These are phyloP conservation scores for Trapa incisa DNA, from an alignment of 345 rosid species.

Conservation along the genomic window DNA sequence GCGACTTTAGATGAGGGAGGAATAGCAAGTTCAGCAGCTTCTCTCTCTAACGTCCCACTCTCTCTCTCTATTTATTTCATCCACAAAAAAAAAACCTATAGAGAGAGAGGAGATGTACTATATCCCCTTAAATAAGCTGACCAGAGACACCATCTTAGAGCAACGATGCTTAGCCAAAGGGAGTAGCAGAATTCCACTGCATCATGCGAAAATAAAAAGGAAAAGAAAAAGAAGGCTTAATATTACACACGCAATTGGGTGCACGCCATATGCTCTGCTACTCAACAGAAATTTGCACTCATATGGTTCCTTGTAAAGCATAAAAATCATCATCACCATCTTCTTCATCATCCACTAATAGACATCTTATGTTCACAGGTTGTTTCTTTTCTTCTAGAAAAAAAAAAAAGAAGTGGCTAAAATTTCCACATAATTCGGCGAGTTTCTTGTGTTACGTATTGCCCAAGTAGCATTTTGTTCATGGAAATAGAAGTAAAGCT, in stretches of 20 bases:
- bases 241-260: background rate
- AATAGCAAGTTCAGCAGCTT: background rate
- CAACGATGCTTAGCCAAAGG: too few relatives aligned
- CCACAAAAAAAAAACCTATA: background rate
- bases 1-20: background rate
- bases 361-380: background rate
- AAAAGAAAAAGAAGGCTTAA: too few relatives aligned
- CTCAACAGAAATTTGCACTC: slow-evolving; percentile 1
- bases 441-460: too few relatives aligned
- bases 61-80: background rate
- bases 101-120: background rate
- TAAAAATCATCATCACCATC: background rate
- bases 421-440: too few relatives aligned
- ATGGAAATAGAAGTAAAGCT: background rate
- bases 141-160: too few relatives aligned
- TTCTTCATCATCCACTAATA: background rate
- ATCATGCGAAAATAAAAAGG: too few relatives aligned
- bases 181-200: too few relatives aligned
- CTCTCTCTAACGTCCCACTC: background rate
- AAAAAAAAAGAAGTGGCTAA: too few relatives aligned
- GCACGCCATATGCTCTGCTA: background rate
- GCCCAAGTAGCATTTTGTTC: background rate
- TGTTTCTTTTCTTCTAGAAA: too few relatives aligned
- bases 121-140: background rate
- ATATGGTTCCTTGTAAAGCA: background rate